Evolutionary conservation across 179 eudicot species (phyloP), one percentile per base, ranked within the genome.

Genomic region (Beta corolliflora): DNA sequence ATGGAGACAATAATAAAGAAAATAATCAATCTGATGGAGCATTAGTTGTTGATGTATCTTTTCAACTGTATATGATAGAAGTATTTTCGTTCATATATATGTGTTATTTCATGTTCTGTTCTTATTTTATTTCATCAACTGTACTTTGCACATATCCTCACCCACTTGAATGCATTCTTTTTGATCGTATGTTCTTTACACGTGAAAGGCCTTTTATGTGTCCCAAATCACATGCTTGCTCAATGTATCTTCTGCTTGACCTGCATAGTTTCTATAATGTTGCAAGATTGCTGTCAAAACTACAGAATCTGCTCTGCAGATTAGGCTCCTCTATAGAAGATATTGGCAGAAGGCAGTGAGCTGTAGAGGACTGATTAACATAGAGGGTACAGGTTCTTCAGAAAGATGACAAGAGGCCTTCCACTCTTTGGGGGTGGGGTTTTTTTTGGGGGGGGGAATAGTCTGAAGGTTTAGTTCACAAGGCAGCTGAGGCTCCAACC

Each of bases 11-110:
- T 36, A 56, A 25, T 7, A 36, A 25, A 46, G 58, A 77, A 64
- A 44, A 46, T 44, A 73, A 60, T 44, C 71, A 54, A 72, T 45
- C 12, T 55, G 68, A 78, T 53, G 29, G 61, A 73, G 71, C 56
- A 55, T 83, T 45, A 83, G 23, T 11, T 9, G 53, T 65, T 45
- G 56, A 60, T 19, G n/a, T 65, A 46, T 65, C 71, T 19, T 45
- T 21, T 74, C 45, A 65, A 63, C 53, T 48, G 31, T 80, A 72
- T 60, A 2, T 70, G 63, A 48, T 50, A 59, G 31, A 68, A 58
- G 18, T 44, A 7, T 66, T 75, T 41, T 60, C 56, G 67, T 9
- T 58, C 5, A 44, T 61, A n/a, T n/a, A 76, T 76, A 15, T 29
- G 58, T 23, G 14, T 48, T 31, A 53, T 76, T 52, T 67, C 36